Conservation (phyloP, 495 filamentous ascomycete species). For the Annulohypoxylon nitens region DNA sequence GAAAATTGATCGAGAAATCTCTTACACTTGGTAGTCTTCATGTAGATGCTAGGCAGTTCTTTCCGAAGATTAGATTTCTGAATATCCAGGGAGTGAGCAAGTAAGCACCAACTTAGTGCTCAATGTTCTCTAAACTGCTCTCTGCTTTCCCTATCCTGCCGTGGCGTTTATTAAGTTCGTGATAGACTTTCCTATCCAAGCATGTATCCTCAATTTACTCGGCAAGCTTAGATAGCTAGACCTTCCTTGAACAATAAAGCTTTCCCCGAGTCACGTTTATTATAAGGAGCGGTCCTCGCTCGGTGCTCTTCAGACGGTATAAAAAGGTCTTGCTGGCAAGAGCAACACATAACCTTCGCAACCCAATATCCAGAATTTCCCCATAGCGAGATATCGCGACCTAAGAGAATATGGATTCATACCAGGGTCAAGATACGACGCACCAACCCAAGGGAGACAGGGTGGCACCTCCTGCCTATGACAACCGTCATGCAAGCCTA, state of each 20-base stretch:
- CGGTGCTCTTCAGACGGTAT: too few species aligned
- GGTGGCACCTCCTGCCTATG: slow-evolving; percentile 6
- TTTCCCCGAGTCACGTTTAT: too few species aligned
- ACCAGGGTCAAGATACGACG: neutral
- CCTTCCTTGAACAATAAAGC: too few species aligned
- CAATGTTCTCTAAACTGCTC: too few species aligned
- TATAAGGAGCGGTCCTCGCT: too few species aligned
- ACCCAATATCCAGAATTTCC: neutral
- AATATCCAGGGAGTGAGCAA: too few species aligned
- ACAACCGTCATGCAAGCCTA: neutral
- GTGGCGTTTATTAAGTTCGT: neutral
- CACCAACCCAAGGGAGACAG: neutral
- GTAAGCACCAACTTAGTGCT: too few species aligned
- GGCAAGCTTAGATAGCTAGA: too few species aligned
- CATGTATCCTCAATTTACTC: neutral
- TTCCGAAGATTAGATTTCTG: too few species aligned
- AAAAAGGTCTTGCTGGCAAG: neutral
- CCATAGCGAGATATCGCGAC: neutral
- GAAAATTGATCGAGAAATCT: too few species aligned
- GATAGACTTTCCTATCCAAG: neutral
- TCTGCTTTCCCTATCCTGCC: neutral
- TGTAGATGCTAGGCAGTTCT: too few species aligned
- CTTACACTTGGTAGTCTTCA: too few species aligned
- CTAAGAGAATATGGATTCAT: neutral
- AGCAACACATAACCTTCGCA: neutral